Evolutionary conservation across 2,329 filamentous ascomycete genomes (phyloP).

Genomic region (Lasiodiplodia citricola): DNA sequence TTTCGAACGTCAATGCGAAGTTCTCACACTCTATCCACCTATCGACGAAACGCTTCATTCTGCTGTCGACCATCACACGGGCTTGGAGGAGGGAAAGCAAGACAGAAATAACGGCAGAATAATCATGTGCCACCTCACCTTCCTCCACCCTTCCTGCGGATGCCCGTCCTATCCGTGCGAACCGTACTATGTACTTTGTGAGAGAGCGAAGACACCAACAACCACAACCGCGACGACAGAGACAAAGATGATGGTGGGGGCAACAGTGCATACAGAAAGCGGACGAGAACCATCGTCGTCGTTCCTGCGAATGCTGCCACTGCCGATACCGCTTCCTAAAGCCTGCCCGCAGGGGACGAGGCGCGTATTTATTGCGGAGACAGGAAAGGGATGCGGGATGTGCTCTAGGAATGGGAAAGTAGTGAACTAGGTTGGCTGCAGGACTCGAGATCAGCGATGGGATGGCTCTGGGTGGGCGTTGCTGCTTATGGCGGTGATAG

Average conservation of each 20-base stretch:
- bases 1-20: too few relatives aligned
- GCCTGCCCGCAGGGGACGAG: constrained; percentile 3
- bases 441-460: not conserved
- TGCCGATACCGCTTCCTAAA: not conserved
- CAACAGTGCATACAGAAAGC: not conserved
- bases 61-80: too few relatives aligned
- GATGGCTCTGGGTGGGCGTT: not conserved
- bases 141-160: constrained; percentile 12
- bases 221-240: not conserved
- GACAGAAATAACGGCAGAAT: not conserved
- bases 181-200: constrained; percentile 21
- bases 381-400: not conserved
- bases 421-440: too few relatives aligned
- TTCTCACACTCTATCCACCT: not conserved
- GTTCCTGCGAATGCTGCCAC: not conserved
- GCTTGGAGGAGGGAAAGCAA: too few relatives aligned
- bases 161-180: constrained; percentile 8
- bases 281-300: not conserved
- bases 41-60: too few relatives aligned
- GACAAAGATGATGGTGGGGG: too few relatives aligned
- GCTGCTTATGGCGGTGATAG: too few relatives aligned
- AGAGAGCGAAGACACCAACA: not conserved
- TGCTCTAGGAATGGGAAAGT: not conserved
- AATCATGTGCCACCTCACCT: constrained; percentile 21
- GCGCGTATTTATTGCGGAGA: not conserved